phyloP scores from a whole-genome alignment of 805 yeast species.

The Monosporozyma yasuniensis region DNA sequence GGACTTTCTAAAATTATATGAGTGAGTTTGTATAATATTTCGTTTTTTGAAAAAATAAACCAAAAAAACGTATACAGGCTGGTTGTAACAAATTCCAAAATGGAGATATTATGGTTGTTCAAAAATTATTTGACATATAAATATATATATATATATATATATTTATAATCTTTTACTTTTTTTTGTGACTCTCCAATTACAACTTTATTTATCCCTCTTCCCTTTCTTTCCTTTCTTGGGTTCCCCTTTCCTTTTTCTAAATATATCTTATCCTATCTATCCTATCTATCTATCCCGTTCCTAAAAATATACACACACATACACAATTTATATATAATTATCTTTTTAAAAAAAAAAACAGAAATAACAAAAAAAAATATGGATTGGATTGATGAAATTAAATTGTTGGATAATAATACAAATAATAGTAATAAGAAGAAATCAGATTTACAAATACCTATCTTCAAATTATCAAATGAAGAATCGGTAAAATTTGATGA shows the following conservation, averaged over 20 bases:
- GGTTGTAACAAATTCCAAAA: neutral
- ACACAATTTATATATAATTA: too few species aligned
- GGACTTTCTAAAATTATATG: too few species aligned
- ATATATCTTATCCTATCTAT: too few species aligned
- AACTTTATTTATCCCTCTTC: neutral
- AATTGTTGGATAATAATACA: neutral
- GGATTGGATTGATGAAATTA: neutral
- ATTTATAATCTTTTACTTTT: too few species aligned
- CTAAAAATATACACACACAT: too few species aligned
- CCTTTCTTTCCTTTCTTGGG: neutral
- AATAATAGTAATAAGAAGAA: neutral
- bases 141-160: too few species aligned
- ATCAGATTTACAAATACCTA: neutral
- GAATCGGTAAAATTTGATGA: neutral
- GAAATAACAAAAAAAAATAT: neutral
- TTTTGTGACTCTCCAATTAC: neutral
- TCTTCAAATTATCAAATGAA: neutral
- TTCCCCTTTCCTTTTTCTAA: neutral
- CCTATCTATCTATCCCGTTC: too few species aligned
- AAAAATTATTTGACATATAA: too few species aligned
- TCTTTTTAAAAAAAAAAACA: neutral
- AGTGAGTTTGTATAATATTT: too few species aligned
- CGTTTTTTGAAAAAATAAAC: too few species aligned
- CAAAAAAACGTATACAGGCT: too few species aligned
- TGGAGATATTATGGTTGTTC: too few species aligned